phyloP scores from a whole-genome alignment of 495 filamentous ascomycete species.

The Clavariopsis aquatica region DNA sequence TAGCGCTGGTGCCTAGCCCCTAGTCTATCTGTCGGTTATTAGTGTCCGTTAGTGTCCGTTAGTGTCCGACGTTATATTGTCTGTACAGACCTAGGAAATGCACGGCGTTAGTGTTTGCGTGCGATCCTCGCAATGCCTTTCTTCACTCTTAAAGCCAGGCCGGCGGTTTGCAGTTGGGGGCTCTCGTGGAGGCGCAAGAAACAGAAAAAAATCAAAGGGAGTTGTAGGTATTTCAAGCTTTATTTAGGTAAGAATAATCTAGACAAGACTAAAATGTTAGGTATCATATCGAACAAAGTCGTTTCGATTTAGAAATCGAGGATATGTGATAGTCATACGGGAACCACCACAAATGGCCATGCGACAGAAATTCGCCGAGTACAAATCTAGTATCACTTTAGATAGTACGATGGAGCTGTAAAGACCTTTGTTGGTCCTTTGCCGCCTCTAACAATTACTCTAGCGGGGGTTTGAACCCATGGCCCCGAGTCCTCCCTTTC shows the following conservation, averaged over 20 bases:
- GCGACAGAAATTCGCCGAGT: not conserved
- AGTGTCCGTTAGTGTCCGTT: not conserved
- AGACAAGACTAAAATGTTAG: not conserved
- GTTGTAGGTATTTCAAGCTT: no score
- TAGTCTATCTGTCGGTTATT: not conserved
- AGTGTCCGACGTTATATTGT: not conserved
- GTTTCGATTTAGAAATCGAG: not conserved
- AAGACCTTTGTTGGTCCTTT: constrained; percentile 5
- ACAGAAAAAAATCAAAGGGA: no score
- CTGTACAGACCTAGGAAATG: not conserved
- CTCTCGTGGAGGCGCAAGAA: no score
- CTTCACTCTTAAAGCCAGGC: no score
- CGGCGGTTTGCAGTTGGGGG: no score
- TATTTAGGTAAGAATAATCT: no score
- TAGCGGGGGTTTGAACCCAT: constrained; percentile 6
- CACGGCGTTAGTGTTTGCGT: not conserved
- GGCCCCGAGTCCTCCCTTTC: constrained; percentile 2
- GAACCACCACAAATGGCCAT: not conserved
- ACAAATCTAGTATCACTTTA: not conserved
- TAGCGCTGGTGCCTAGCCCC: no score
- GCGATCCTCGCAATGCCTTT: not conserved
- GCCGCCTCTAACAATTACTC: not conserved
- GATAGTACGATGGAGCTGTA: not conserved
- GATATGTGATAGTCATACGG: not conserved
- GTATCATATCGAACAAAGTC: not conserved